Percentiles rank a stretch among this genome's conserved stretches.
Conservation (phyloP, 2,329 filamentous ascomycete genomes). For the Exophiala phaeomuriformis region DNA sequence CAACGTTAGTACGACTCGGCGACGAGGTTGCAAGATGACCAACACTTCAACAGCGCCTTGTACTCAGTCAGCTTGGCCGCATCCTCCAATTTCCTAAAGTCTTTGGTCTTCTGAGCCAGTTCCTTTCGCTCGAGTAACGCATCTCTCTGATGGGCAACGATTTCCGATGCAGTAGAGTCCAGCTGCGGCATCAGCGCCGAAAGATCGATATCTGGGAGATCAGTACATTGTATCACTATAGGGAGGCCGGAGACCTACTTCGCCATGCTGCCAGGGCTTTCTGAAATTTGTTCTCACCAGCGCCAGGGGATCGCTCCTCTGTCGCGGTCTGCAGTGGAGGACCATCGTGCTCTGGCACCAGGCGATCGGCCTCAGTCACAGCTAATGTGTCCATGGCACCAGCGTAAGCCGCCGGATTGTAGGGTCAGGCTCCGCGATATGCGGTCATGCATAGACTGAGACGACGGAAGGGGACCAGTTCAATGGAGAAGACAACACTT, state of each 20-base stretch:
- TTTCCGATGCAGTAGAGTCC: conserved; percentile 89
- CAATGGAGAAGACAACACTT: not conserved
- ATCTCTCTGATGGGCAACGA: conserved; percentile 86
- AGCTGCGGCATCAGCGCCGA: conserved; percentile 74
- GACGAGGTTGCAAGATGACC: not conserved
- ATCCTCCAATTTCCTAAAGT: conserved; percentile 92
- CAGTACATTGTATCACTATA: conserved; percentile 1
- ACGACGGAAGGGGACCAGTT: not conserved
- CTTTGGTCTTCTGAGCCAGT: conserved; percentile 96
- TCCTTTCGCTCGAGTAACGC: conserved; percentile 96
- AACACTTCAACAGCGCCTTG: conserved; percentile 82
- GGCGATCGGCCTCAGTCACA: conserved; percentile 36
- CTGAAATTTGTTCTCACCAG: conserved; percentile 87
- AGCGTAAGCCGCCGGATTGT: not conserved
- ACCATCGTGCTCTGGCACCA: conserved; percentile 30
- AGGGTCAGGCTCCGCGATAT: not conserved
- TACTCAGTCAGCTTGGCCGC: conserved; percentile 76
- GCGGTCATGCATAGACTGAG: not conserved
- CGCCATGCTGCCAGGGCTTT: conserved; percentile 93
- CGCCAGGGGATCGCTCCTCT: conserved; percentile 34
- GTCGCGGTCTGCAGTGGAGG: conserved; percentile 26
- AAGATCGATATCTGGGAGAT: conserved; percentile 68
- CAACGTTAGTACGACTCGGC: conserved; percentile 4
- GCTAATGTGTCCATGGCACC: conserved; percentile 39
- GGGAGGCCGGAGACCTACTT: conserved; percentile 49